Evolutionary conservation across 441 rosid species (phyloP), one percentile per base, ranked within the genome.

Genomic region (Euphorbia celastroides): DNA sequence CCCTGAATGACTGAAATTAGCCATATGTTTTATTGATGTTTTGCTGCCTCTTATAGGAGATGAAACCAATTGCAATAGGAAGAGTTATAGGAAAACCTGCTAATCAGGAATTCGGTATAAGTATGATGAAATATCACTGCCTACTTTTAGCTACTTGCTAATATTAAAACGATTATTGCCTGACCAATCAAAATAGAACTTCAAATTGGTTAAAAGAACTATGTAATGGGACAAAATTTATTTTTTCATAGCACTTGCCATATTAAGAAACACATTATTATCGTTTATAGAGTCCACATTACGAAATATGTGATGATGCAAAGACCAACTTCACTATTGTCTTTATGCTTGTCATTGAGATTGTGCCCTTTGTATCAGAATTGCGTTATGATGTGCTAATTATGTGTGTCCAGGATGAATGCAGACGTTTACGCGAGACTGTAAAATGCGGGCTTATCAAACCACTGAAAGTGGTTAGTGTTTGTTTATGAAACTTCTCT

Each of bases 391-490:
- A 69, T 32, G 41, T 75, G 57, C 60, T 74, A 31, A 65, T 50
- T 78, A 56, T 75, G 48, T 44, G 38, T 44, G 81, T 75, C 66
- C 86, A 96, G 99, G 96, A 88, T 61, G 99, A 96, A 78, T 96
- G 99, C 84, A 81, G 74, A 69, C 80, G 78, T 64, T 68, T 96
- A 66, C 74, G 82, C 30, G 84, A 86, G 82, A 84, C 86, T 73
- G 80, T 96, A 60, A 86, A 83, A 83, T 80, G 85, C 74, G 96
- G 97, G 72, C 83, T 82, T 71, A 79, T 77, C 64, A 89, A 84
- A 71, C 82, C 72, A 69, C 73, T 86, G 68, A 93, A 81, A 31
- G 96, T 96, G 89, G 99, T 88, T 74, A 77, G 89, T 75, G 50
- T 62, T 5, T 74, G 5, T 31, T 34, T 60, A 26, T 11, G 58